phyloP scores from a whole-genome alignment of 441 rosid genomes.

The Populus tomentosa region DNA sequence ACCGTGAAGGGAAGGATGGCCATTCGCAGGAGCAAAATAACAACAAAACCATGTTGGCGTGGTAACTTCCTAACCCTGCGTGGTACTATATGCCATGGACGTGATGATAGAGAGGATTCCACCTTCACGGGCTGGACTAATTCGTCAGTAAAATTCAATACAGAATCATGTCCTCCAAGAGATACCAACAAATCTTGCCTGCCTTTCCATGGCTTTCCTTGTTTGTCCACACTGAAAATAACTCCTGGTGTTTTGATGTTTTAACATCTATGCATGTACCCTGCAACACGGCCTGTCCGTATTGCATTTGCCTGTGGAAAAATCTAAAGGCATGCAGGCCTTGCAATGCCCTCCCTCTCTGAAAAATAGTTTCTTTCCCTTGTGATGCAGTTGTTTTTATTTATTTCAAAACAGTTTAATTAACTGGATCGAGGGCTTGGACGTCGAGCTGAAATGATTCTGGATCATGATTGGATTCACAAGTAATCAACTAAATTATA shows the following conservation, averaged over 20 bases:
- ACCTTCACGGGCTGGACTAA: background rate
- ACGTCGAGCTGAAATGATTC: background rate
- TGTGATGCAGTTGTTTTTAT: background rate
- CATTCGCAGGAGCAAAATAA: too few species aligned
- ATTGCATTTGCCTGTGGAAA: background rate
- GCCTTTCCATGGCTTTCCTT: background rate
- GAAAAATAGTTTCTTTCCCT: too few species aligned
- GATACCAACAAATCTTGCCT: constrained; percentile 15
- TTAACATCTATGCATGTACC: background rate
- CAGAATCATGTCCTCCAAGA: background rate
- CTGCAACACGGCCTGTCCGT: too few species aligned
- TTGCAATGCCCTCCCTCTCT: too few species aligned
- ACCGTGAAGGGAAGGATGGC: background rate
- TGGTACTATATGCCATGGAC: background rate
- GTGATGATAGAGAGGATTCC: background rate
- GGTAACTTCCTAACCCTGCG: background rate
- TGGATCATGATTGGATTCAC: background rate
- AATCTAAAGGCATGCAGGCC: too few species aligned
- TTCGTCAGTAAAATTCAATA: background rate
- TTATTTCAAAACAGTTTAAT: background rate
- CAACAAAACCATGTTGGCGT: too few species aligned
- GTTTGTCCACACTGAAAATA: background rate
- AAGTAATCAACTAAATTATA: too few species aligned
- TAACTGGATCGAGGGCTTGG: background rate
- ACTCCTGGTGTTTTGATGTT: background rate